These are phyloP conservation scores for Senna siamea DNA, from an alignment of 306 rosid genomes.

Conservation along the genomic window DNA sequence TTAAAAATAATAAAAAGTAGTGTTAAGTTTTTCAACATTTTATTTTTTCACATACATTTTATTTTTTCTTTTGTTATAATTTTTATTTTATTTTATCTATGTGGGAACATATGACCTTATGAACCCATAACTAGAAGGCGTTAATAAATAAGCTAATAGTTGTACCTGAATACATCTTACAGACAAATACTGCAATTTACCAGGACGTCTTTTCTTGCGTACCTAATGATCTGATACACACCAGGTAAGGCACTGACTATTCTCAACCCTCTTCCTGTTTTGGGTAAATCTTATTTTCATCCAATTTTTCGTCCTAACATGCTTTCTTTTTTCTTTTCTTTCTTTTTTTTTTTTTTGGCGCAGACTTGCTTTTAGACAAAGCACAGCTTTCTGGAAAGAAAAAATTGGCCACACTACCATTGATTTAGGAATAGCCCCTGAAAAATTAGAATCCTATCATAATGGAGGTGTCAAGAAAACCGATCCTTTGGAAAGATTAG, in stretches of 20 bases:
- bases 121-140: no score
- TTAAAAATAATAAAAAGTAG: no score
- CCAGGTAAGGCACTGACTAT: constrained; percentile 57
- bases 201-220: constrained; percentile 92
- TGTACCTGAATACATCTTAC: constrained; percentile 41
- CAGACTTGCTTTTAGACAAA: constrained; percentile 68
- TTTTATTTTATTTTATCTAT: no score
- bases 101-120: no score
- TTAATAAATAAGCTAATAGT: constrained; percentile 23
- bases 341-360: background rate
- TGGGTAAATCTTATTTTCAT: constrained; percentile 4
- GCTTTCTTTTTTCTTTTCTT: background rate
- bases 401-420: constrained; percentile 62
- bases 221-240: constrained; percentile 88
- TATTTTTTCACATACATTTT: no score
- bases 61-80: no score
- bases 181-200: constrained; percentile 87
- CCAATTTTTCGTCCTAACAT: constrained; percentile 33
- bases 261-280: constrained; percentile 14
- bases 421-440: constrained; percentile 34
- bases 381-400: constrained; percentile 56
- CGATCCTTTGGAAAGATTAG: constrained; percentile 21
- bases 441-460: constrained; percentile 12
- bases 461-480: background rate
- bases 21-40: no score